Conservation (phyloP, 2,329 filamentous ascomycete species). For the Epichloe gansuensis region DNA sequence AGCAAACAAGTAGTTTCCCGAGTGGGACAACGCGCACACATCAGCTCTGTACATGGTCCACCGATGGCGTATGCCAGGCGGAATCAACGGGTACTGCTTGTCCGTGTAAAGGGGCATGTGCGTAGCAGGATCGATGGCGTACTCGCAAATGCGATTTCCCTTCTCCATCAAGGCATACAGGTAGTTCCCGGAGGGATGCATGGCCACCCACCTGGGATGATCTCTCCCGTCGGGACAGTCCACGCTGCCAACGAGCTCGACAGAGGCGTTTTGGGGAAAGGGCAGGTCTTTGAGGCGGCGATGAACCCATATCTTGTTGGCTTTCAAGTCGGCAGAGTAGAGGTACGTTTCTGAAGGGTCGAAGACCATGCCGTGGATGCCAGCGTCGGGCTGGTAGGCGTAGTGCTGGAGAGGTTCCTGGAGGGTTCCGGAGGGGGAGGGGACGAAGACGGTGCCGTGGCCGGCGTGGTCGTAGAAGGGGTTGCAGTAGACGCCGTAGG, state of each 20-base stretch:
- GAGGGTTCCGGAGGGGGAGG: conserved; percentile 42
- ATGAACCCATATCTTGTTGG: conserved; percentile 77
- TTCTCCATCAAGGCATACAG: conserved; percentile 82
- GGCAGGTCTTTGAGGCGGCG: conserved; percentile 40
- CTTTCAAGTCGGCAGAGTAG: conserved; percentile 66
- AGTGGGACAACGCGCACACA: conserved; percentile 61
- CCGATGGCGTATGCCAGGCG: conserved; percentile 47
- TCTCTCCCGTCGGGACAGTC: conserved; percentile 59
- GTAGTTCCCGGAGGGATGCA: conserved; percentile 65
- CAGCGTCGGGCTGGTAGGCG: conserved; percentile 54
- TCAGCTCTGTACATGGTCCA: conserved; percentile 68
- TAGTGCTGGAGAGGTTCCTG: conserved; percentile 58
- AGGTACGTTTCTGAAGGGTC: conserved; percentile 61
- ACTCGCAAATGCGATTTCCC: conserved; percentile 74
- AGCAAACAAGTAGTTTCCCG: conserved; percentile 67
- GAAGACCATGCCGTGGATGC: conserved; percentile 75
- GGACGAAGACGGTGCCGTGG: conserved; percentile 64
- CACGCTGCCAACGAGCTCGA: conserved; percentile 59
- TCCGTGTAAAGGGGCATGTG: conserved; percentile 69
- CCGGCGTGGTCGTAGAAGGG: conserved; percentile 82
- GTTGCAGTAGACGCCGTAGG: conserved; percentile 77
- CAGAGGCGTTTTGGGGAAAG: conserved; percentile 35
- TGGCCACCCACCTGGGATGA: conserved; percentile 79
- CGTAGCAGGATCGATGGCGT: conserved; percentile 61
- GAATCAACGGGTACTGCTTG: conserved; percentile 65